A percentile compares a stretch with the other conserved stretches of the same genome.
phyloP scores from a whole-genome alignment of 2,329 filamentous ascomycete species.

The Mycogone perniciosa region DNA sequence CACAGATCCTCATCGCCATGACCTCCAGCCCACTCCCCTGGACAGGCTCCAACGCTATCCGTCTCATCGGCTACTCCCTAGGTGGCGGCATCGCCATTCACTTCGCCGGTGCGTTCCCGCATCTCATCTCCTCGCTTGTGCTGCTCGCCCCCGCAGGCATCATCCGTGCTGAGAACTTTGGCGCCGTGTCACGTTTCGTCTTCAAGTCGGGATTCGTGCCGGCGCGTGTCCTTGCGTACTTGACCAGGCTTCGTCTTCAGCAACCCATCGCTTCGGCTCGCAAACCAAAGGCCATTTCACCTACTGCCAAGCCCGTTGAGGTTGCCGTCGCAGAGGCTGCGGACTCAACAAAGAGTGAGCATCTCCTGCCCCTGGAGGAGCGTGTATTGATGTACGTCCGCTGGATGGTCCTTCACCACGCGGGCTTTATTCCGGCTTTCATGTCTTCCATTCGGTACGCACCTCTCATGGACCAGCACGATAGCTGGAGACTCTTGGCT shows the following conservation, averaged over 20 bases:
- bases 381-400: constrained; percentile 46
- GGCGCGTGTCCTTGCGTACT: constrained; percentile 41
- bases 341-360: constrained; percentile 21
- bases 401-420: constrained; percentile 52
- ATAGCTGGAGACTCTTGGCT: constrained; percentile 43
- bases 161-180: constrained; percentile 52
- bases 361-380: constrained; percentile 36
- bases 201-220: constrained; percentile 52
- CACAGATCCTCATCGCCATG: constrained; percentile 65
- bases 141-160: constrained; percentile 76
- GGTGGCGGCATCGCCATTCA: constrained; percentile 72
- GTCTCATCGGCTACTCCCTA: constrained; percentile 72
- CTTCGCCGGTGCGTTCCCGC: constrained; percentile 67
- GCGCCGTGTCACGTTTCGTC: constrained; percentile 41
- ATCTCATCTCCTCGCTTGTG: constrained; percentile 62
- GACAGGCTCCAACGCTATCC: constrained; percentile 54
- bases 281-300: constrained; percentile 19
- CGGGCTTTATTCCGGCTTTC: constrained; percentile 54
- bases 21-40: constrained; percentile 64
- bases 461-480: constrained; percentile 47
- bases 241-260: constrained; percentile 44
- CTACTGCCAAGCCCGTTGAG: constrained; percentile 25
- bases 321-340: constrained; percentile 38
- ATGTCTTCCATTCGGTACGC: constrained; percentile 51
- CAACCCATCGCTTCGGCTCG: constrained; percentile 40